Base-by-base conservation (phyloP, 805 yeast genomes). In the Metschnikowia henanensis region DNA sequence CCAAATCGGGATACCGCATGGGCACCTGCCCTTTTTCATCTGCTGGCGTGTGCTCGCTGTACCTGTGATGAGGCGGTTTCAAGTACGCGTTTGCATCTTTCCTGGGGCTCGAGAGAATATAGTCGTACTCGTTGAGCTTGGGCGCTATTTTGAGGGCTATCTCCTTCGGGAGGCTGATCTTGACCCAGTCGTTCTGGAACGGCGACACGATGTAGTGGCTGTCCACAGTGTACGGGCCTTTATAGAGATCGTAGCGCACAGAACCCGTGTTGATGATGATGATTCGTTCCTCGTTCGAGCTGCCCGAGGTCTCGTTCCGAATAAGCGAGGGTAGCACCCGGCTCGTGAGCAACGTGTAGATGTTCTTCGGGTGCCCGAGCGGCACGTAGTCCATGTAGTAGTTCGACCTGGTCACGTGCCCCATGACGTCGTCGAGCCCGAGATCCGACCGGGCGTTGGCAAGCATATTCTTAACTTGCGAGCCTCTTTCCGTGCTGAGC, bases 241-340 rank as follows among this genome's bases (percentile, higher is more conserved):
- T 78, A 66, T 84, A 85, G 35, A 91, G 65, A 62, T 91, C 97
- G 58, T 87, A 92, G 41, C 97, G 76, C 3, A 91, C 77, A 4
- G 96, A 84, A 1, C 97, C 97, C 0, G 96, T 85, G 60, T 92
- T 92, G 47, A 87, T 79, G 35, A 87, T 65, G 20, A 89, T 76
- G 22, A 82, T 68, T 50, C 63, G 58, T 54, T 49, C 66, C n/a
- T 55, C 41, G 22, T 26, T 39, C 6, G 46, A 26, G 6, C n/a
- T 38, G 2, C 16, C 46, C 32, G 32, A 17, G 2, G 50, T 42
- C n/a, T 55, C 42, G 15, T 52, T 46, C 39, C 70, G 64, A 25
- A 56, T 52, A 49, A 76, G 59, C 13, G 68, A 61, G 7, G 81
- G 80, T 43, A 91, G 64, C 5, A 90, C 76, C 18, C 76, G 63